Evolutionary conservation across 2,329 filamentous ascomycete species (phyloP), one percentile per base, ranked within the genome.

Genomic region (Akanthomyces muscarius): DNA sequence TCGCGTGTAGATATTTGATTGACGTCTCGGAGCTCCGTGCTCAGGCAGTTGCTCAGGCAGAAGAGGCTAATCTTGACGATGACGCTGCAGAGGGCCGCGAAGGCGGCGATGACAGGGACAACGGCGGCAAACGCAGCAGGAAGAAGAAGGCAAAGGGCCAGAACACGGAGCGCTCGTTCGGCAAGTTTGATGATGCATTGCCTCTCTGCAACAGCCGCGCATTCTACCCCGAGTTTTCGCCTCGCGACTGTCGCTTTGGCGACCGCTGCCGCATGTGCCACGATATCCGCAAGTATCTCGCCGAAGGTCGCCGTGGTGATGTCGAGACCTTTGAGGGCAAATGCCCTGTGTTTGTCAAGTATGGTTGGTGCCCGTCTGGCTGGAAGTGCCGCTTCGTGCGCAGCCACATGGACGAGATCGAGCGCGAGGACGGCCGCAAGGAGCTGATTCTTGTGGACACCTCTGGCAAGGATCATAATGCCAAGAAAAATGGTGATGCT

Each of bases 351-450:
- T 97, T 87, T 74, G 88, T 91, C 67, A 80, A 81, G 18, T 85
- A 89, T 66, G 93, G 93, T 14, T 86, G 82, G 65, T 99, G 95
- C 70, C 83, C 85, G 55, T 86, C 89, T 16, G 95, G 95, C 6
- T 99, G 94, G 93, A 96, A 94, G 74, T 99, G 95, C 74, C 89
- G 94, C 25, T 96, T 97, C 71, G 89, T 91, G 41, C 84, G 84
- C 66, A 96, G 91, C 66, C 95, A 99, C 76, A 95, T 92, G 69
- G 83, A 87, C 66, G 94, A 98, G 76, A 77, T 90, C 28, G 86
- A 90, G 67, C 86, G 81, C 23, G 87, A 88, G 61, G 93, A 96
- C 73, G 94, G 92, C 10, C 85, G 85, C 68, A 92, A 90, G 70
- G 94, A 98, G 76, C 77, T 98, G 59, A 81, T 94, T 3, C 80